Percentiles rank a stretch among this genome's conserved stretches.
Conservation (phyloP, 805 yeast genomes). For the Metschnikowia reukaufii region DNA sequence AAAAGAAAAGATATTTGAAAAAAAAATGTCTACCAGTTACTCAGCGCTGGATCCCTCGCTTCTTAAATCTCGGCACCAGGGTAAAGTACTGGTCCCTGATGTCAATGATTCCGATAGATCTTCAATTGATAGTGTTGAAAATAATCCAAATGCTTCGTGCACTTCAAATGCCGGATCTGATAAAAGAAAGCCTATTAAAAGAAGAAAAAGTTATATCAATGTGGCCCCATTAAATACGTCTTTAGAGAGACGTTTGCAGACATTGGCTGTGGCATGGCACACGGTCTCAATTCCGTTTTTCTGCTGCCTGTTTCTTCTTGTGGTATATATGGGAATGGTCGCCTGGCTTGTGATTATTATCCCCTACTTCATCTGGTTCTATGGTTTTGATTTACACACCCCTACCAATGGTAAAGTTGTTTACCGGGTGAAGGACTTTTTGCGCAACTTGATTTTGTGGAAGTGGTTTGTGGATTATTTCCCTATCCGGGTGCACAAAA, state of each 20-base stretch:
- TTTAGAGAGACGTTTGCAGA: constrained; percentile 57
- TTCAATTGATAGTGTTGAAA: not conserved
- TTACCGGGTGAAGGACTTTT: constrained; percentile 52
- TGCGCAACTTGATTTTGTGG: constrained; percentile 64
- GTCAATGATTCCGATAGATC: not conserved
- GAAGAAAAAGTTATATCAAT: constrained; percentile 23
- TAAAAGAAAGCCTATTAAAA: not conserved
- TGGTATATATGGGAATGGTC: constrained; percentile 50
- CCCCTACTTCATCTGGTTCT: constrained; percentile 59
- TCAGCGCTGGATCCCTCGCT: not conserved
- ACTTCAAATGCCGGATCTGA: constrained; percentile 7
- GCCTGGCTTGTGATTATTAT: constrained; percentile 66
- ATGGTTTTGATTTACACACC: constrained; percentile 59
- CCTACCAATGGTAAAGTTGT: constrained; percentile 73
- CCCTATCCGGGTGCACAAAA: constrained; percentile 71
- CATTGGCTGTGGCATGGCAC: constrained; percentile 71
- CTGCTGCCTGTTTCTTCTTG: constrained; percentile 50
- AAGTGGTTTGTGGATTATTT: constrained; percentile 72
- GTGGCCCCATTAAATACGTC: constrained; percentile 62
- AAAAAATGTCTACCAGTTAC: not conserved
- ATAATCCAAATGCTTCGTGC: not conserved
- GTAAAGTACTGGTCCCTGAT: not conserved
- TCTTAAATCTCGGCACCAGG: not conserved
- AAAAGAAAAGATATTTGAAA: too few species aligned
- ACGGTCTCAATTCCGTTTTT: constrained; percentile 65